A percentile compares a stretch with the other conserved stretches of the same genome.
Evolutionary conservation across 2,329 filamentous ascomycete species (phyloP).

Genomic region (Fusarium transvaalense): DNA sequence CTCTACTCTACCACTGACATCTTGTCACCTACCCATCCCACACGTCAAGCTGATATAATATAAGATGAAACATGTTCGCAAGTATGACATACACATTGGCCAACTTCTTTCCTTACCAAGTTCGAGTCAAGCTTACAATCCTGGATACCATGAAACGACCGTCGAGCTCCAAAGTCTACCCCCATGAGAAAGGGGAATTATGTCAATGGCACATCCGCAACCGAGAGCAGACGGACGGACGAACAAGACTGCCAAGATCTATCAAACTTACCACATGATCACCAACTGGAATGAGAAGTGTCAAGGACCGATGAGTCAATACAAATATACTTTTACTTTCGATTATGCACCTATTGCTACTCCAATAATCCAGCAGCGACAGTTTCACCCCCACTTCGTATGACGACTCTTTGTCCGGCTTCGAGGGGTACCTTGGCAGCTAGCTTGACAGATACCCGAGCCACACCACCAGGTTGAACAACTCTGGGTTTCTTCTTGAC

Average conservation of each 20-base stretch:
- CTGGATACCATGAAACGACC: neutral
- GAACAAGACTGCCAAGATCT: neutral
- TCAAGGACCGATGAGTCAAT: neutral
- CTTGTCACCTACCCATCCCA: neutral
- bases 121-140: neutral
- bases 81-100: neutral
- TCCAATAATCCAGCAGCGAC: conserved; percentile 90
- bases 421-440: conserved; percentile 83
- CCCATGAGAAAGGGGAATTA: neutral
- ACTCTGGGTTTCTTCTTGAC: conserved; percentile 88
- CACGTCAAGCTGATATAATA: neutral
- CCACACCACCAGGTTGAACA: conserved; percentile 82
- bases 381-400: conserved; percentile 84
- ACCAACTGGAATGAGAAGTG: neutral
- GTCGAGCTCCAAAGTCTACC: neutral
- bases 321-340: neutral
- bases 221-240: too few species aligned
- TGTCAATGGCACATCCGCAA: neutral
- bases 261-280: neutral
- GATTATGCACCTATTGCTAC: conserved; percentile 51
- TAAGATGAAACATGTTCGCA: neutral
- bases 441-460: conserved; percentile 81
- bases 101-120: neutral
- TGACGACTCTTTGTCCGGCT: conserved; percentile 80
- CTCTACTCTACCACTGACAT: neutral